Conservation (phyloP, 371 early-diverging fungal genomes). For the Mortierella sp. region DNA sequence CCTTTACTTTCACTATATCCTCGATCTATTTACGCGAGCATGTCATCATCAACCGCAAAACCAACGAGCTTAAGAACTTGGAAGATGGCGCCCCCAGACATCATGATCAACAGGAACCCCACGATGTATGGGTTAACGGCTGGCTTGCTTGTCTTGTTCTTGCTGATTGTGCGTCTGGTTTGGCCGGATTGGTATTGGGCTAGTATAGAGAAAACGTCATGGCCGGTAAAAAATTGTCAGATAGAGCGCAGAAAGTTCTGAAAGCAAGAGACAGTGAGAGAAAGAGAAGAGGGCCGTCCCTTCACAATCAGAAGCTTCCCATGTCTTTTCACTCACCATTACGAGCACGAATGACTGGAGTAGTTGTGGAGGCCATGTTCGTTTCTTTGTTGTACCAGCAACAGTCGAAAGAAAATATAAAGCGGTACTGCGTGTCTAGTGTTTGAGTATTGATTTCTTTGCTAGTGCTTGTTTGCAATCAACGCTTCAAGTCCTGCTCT, state of each 20-base stretch:
- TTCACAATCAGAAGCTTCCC: background rate
- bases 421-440: background rate
- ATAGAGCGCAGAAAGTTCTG: background rate
- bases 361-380: conserved; percentile 18
- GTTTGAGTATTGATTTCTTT: no score
- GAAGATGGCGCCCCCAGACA: conserved; percentile 40
- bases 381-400: background rate
- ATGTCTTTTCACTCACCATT: conserved; percentile 25
- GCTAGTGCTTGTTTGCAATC: no score
- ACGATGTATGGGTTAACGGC: conserved; percentile 18
- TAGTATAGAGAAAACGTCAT: background rate
- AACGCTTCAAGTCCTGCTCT: no score
- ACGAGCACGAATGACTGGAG: conserved; percentile 40
- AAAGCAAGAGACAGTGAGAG: background rate
- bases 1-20: background rate
- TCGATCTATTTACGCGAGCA: background rate
- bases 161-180: background rate
- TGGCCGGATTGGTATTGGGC: conserved; percentile 5
- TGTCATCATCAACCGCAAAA: conserved; percentile 2
- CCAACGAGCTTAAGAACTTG: conserved; percentile 34
- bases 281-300: background rate
- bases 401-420: background rate
- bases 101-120: conserved; percentile 21
- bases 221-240: background rate
- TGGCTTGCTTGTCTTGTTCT: conserved; percentile 8